Base-by-base conservation (phyloP, 2,329 filamentous ascomycete genomes). In the Fusarium sp. region DNA sequence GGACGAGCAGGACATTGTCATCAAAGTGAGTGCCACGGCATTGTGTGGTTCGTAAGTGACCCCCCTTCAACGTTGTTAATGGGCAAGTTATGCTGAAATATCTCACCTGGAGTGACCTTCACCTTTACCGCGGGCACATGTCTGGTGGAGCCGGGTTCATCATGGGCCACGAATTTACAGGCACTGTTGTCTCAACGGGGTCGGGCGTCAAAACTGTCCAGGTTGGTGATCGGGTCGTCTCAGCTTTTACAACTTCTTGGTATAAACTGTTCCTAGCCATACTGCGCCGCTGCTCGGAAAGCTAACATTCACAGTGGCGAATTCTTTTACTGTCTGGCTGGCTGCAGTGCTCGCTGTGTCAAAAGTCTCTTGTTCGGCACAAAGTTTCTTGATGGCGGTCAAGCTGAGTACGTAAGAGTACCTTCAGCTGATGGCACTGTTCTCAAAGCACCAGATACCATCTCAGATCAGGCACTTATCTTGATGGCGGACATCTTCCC, bases 401-500 rank as follows among this genome's bases (percentile, higher is more conserved):
- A 97, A 78, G 93, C 94, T 31, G 91, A 96, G 79, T 97, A 90
- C 76, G 91, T 94, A 51, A 89, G 93, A 34, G 87, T 97, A 14
- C 94, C 94, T 1, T 82, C 91, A 56, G 94, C 94, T 13, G 94
- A 97, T 75, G 89, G 89, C 34, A 97, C 93, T 1, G 88, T 91
- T n/a, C 86, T 94, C 76, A 91, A 90, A 74, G 91, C 93, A 0
- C 79, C 87, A 3, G 88, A 86, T 10, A 74, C 71, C 19, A 91
- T 97, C 60, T 88, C 91, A 21, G 91, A 95, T 70, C 87, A 92
- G 67, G 89, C 89, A 36, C 84, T 97, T 50, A 89, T 97, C 8
- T 85, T 97, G 26, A 97, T 97, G 94, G 94, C 93, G 17, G 94
- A 97, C 76, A 97, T 97, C 73, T 97, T 96, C 79, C 94, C 94